Percentiles rank a stretch among this genome's conserved stretches.
Evolutionary conservation across 768 basidiomycete genomes (phyloP).

Genomic region (Mycena rebaudengoi): DNA sequence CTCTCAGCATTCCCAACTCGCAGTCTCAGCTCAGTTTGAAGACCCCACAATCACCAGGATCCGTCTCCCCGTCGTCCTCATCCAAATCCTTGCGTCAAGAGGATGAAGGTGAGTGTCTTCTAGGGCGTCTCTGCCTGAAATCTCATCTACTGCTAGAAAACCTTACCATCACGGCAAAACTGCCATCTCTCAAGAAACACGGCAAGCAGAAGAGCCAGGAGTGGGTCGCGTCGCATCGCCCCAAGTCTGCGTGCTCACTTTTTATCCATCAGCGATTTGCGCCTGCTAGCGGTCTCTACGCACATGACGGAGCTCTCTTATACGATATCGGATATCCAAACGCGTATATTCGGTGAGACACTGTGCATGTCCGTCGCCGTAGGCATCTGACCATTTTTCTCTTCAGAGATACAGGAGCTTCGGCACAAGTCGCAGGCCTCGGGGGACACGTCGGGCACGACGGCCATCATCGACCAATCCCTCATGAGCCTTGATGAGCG

Average conservation of each 20-base stretch:
- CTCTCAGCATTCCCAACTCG: slow-evolving; percentile 45
- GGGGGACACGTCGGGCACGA: slow-evolving; percentile 63
- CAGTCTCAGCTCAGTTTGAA: slow-evolving; percentile 44
- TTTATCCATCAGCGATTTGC: slow-evolving; percentile 65
- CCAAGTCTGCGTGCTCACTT: slow-evolving; percentile 26
- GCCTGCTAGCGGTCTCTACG: slow-evolving; percentile 79
- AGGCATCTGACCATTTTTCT: background rate
- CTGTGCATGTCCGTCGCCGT: slow-evolving; percentile 1
- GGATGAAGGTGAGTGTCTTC: slow-evolving; percentile 66
- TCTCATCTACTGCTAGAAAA: slow-evolving; percentile 60
- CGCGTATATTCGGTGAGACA: slow-evolving; percentile 83
- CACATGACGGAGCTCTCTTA: slow-evolving; percentile 90
- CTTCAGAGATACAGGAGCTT: slow-evolving; percentile 88
- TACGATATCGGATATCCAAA: slow-evolving; percentile 88
- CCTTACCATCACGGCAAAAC: slow-evolving; percentile 71
- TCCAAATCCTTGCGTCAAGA: slow-evolving; percentile 60
- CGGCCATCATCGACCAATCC: slow-evolving; percentile 81
- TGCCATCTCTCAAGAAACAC: slow-evolving; percentile 51
- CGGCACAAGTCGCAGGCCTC: slow-evolving; percentile 85
- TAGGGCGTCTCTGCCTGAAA: slow-evolving; percentile 14
- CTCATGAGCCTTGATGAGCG: slow-evolving; percentile 83
- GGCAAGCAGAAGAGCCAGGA: slow-evolving; percentile 71
- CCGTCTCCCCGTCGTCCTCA: slow-evolving; percentile 60
- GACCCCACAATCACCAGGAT: slow-evolving; percentile 48
- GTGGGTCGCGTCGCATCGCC: slow-evolving; percentile 57